Evolutionary conservation across 805 yeast species (phyloP), one percentile per base, ranked within the genome.

Genomic region (Kregervanrija fluxuum): DNA sequence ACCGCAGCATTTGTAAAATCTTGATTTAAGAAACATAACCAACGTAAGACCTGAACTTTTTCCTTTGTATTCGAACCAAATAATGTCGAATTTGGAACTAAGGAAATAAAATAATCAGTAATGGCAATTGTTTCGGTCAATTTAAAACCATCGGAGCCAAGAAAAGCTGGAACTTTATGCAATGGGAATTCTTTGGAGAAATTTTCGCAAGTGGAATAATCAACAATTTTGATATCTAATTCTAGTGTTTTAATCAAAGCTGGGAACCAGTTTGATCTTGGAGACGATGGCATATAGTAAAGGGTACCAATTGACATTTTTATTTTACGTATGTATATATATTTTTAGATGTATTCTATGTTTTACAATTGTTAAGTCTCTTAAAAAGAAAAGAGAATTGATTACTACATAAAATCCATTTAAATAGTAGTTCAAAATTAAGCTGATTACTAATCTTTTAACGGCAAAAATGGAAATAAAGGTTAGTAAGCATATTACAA

Each of bases 21-120:
- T 53, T 73, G 57, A 75, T 81, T 87, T 62, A 81, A 69, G 52
- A 82, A 67, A 2, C 95, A 84, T 62, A 79, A 57, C 95, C 95
- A 89, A 68, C 72, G 78, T 56, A 86, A 62, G 57, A 86, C 71
- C 56, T 65, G 65, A 46, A 82, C 85, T 57, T 75, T 71, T 56
- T 84, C 86, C 49, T 68, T 66, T 53, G 71, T 67, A 63, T 71
- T 71, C 59, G 74, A 72, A 54, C 95, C 96, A 40, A 41, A 53
- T 44, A 75, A 69, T 80, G 73, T 43, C 30, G 51, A 48, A 9
- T 36, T 79, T 33, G 64, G 66, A 16, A 61, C 55, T 33, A 66
- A 56, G 4, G 69, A 56, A 37, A 54, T 44, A 2, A 61, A 33
- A 48, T 82, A 80, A 60, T 71, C 60, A 56, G 71, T 55, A 56